phyloP scores from a whole-genome alignment of 2,329 filamentous ascomycete genomes.

The Colletotrichum gigasporum region DNA sequence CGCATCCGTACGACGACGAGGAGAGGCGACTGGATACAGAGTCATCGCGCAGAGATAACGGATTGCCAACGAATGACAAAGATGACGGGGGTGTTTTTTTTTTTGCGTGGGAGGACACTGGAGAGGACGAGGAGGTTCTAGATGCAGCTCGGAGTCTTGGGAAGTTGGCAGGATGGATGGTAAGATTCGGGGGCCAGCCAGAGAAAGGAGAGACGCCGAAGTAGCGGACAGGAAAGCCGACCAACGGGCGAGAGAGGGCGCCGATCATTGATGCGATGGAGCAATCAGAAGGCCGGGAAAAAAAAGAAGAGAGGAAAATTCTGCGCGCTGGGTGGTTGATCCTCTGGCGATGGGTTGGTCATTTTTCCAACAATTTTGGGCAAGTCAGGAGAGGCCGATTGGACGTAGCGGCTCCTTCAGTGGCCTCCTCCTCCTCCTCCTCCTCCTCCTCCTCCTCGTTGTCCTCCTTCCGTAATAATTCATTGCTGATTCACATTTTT shows the following conservation, averaged over 20 bases:
- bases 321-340: background rate
- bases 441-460: too few species aligned
- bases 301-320: background rate
- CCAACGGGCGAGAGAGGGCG: background rate
- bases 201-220: background rate
- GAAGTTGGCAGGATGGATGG: slow-evolving; percentile 12
- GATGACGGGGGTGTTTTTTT: background rate
- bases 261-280: slow-evolving; percentile 17
- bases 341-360: slow-evolving; percentile 2
- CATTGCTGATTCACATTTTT: too few species aligned
- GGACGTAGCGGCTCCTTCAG: too few species aligned
- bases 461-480: background rate
- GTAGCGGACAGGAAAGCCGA: background rate
- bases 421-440: too few species aligned
- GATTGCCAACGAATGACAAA: slow-evolving; percentile 9
- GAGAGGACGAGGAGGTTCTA: slow-evolving; percentile 9
- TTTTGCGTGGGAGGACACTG: background rate
- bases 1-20: background rate
- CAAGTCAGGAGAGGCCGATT: too few species aligned
- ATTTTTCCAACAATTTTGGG: background rate
- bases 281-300: background rate
- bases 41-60: background rate
- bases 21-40: background rate
- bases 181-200: slow-evolving; percentile 5
- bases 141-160: slow-evolving; percentile 18